Conservation (phyloP, 176 grass and related monocot genomes). For the Puya raimondii region DNA sequence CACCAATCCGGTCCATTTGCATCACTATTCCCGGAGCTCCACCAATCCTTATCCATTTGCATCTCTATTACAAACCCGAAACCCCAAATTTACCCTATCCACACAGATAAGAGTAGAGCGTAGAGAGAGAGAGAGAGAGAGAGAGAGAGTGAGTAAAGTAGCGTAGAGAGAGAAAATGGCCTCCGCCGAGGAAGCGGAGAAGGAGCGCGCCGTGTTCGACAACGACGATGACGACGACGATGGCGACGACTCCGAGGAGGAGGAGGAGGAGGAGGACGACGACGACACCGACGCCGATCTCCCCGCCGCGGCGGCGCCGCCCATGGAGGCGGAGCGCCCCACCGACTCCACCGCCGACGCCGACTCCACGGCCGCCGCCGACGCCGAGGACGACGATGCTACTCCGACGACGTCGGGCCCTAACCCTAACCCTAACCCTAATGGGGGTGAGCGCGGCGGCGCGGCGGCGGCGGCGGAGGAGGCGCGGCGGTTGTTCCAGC, state of each 20-base stretch:
- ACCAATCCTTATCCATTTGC: too few species aligned
- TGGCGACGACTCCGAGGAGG: constrained; percentile 10
- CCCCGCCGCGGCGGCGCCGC: neutral
- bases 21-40: too few species aligned
- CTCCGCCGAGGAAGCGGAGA: neutral
- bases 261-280: constrained; percentile 38
- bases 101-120: neutral
- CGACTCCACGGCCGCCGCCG: neutral
- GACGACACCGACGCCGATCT: constrained; percentile 44
- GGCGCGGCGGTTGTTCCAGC: constrained; percentile 73
- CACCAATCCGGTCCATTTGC: too few species aligned
- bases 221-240: neutral
- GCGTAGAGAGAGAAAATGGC: neutral
- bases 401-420: neutral
- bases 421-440: constrained; percentile 16
- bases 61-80: neutral
- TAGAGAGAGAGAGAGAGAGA: neutral
- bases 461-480: constrained; percentile 33
- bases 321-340: neutral
- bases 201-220: neutral
- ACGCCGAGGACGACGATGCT: neutral
- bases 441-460: neutral
- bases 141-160: neutral
- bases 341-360: neutral
- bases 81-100: neutral